phyloP scores from a whole-genome alignment of 164 flowering plant species.

The Vitis labrusca region DNA sequence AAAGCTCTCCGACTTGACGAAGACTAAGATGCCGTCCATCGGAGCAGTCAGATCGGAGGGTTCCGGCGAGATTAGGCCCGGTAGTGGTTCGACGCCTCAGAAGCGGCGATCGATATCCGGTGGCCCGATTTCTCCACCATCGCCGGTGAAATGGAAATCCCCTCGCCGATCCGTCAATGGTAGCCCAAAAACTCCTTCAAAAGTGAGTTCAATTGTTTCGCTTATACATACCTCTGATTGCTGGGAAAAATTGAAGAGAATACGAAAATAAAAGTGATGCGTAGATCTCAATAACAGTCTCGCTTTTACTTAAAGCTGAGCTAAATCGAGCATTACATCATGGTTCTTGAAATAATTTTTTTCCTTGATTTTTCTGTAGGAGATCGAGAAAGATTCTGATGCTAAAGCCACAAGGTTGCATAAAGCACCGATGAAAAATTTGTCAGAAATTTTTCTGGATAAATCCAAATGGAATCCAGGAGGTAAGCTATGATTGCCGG shows the following conservation, averaged over 20 bases:
- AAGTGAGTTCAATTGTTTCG: constrained; percentile 29
- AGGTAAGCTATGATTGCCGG: constrained; percentile 32
- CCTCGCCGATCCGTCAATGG: constrained; percentile 53
- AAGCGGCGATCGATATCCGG: constrained; percentile 55
- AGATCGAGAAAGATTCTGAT: constrained; percentile 18
- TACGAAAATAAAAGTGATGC: no score
- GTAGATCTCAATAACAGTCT: no score
- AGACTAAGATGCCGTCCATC: background rate
- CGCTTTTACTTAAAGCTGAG: background rate
- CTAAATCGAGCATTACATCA: background rate
- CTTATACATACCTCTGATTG: background rate
- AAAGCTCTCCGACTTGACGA: no score
- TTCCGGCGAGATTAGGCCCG: constrained; percentile 12
- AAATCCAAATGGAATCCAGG: constrained; percentile 64
- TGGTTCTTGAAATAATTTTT: background rate
- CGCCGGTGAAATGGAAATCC: constrained; percentile 47
- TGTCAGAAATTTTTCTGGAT: constrained; percentile 26
- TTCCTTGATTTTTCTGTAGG: constrained; percentile 22
- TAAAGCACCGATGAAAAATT: constrained; percentile 36
- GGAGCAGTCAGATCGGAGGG: constrained; percentile 16
- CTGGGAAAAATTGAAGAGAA: no score
- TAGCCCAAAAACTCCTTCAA: constrained; percentile 33
- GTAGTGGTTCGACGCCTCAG: constrained; percentile 32
- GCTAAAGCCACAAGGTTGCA: constrained; percentile 13
- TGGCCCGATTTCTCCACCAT: constrained; percentile 19